A percentile compares a stretch with the other conserved stretches of the same genome.
phyloP scores from a whole-genome alignment of 2,329 filamentous ascomycete species.

The Dactylellina drechsleri region DNA sequence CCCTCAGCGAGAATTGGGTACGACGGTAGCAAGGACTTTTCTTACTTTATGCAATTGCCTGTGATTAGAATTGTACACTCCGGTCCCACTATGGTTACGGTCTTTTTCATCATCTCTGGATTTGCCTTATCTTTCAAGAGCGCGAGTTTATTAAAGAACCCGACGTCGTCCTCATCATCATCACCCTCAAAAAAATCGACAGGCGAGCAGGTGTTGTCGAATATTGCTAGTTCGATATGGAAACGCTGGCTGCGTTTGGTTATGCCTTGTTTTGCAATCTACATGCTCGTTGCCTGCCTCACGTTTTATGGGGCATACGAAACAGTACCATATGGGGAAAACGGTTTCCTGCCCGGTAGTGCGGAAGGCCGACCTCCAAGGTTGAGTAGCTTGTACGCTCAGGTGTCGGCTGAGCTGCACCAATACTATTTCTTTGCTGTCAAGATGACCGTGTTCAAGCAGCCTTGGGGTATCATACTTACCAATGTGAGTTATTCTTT shows the following conservation, averaged over 20 bases:
- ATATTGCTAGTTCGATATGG: slow-evolving; percentile 1
- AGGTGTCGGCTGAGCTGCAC: background rate
- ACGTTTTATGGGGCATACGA: background rate
- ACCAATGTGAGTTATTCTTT: no score
- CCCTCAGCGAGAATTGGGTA: slow-evolving; percentile 7
- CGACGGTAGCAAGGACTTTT: slow-evolving; percentile 1
- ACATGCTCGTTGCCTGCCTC: background rate
- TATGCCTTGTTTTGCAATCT: background rate
- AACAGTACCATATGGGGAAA: slow-evolving; percentile 5
- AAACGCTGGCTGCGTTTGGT: background rate
- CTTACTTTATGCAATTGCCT: slow-evolving; percentile 23
- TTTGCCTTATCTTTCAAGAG: slow-evolving; percentile 38
- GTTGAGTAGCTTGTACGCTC: background rate
- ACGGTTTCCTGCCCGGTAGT: background rate
- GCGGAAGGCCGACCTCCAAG: background rate
- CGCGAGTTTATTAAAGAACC: slow-evolving; percentile 8
- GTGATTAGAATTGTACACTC: slow-evolving; percentile 31
- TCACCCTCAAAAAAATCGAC: background rate
- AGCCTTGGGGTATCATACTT: no score
- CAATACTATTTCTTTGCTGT: slow-evolving; percentile 3
- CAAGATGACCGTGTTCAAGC: background rate
- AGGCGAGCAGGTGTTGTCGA: background rate
- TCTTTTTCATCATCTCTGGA: slow-evolving; percentile 46
- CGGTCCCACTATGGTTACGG: slow-evolving; percentile 30
- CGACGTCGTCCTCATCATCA: background rate